Evolutionary conservation across 352 stramenopile genomes (phyloP).

Genomic region (Plasmopara viticola): DNA sequence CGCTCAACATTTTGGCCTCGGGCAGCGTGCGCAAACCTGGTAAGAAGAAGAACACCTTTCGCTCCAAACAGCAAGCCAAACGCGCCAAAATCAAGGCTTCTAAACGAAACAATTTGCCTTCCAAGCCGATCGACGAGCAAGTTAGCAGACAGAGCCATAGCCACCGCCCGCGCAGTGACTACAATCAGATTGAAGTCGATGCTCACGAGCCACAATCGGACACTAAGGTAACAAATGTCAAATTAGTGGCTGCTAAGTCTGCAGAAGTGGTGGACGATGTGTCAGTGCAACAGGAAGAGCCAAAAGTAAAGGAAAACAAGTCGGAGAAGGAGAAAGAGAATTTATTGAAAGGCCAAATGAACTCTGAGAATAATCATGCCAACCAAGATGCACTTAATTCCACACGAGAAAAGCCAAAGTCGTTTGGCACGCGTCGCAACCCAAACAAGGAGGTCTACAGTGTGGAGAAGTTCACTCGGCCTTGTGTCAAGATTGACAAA

Average conservation of each 20-base stretch:
- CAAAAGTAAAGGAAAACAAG: constrained; percentile 6
- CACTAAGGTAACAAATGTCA: constrained; percentile 3
- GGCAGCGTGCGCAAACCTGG: constrained; percentile 24
- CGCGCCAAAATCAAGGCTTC: constrained; percentile 36
- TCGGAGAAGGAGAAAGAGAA: constrained; percentile 10
- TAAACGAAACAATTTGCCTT: constrained; percentile 23
- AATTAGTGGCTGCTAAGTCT: background rate
- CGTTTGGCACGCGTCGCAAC: constrained; percentile 74
- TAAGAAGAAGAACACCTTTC: constrained; percentile 80
- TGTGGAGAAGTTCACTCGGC: constrained; percentile 45
- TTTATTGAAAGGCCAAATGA: background rate
- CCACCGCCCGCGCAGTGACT: constrained; percentile 3
- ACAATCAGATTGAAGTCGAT: constrained; percentile 4
- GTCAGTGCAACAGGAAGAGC: constrained; percentile 6
- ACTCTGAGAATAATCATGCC: background rate
- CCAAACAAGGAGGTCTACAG: constrained; percentile 78
- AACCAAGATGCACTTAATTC: constrained; percentile 7
- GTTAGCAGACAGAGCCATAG: constrained; percentile 4
- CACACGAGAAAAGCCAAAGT: constrained; percentile 9
- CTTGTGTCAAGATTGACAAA: constrained; percentile 50
- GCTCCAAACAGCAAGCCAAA: constrained; percentile 64
- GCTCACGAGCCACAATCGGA: constrained; percentile 3
- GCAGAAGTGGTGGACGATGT: constrained; percentile 12
- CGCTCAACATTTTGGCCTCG: constrained; percentile 74
- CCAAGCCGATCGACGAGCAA: constrained; percentile 4